Percentiles rank a stretch among this genome's conserved stretches.
Conservation (phyloP, 1,284 basidiomycete genomes). For the Apiotrichum domesticum region DNA sequence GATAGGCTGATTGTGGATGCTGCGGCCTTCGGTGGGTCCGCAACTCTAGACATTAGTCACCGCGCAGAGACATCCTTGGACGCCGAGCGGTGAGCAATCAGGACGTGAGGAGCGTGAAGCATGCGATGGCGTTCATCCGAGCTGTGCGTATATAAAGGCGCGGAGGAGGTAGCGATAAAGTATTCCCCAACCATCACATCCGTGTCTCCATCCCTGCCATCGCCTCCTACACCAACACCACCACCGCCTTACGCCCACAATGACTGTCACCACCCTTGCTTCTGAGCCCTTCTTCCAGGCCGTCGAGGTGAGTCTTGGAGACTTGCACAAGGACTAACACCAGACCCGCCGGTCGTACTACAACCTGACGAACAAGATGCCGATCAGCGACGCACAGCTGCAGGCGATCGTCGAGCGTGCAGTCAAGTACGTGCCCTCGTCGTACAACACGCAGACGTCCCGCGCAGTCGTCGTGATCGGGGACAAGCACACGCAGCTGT, state of each 20-base stretch:
- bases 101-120: no score
- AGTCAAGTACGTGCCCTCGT: constrained; percentile 48
- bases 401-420: constrained; percentile 45
- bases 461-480: constrained; percentile 49
- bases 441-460: constrained; percentile 50
- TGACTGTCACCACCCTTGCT: constrained; percentile 1
- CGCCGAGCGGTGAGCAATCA: no score
- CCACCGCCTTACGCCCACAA: background rate
- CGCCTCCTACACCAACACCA: background rate
- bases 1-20: no score
- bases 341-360: constrained; percentile 49
- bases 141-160: no score
- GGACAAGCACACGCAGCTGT: constrained; percentile 47
- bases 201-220: background rate
- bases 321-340: background rate
- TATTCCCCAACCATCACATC: background rate
- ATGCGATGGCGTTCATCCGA: no score
- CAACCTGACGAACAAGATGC: constrained; percentile 42
- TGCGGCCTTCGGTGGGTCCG: no score
- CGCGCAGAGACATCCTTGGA: no score
- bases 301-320: constrained; percentile 30
- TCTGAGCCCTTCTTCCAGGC: constrained; percentile 34
- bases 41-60: no score
- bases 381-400: constrained; percentile 44
- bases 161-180: no score